Base-by-base conservation (phyloP, 2,329 filamentous ascomycete species). In the Apiospora aurea region DNA sequence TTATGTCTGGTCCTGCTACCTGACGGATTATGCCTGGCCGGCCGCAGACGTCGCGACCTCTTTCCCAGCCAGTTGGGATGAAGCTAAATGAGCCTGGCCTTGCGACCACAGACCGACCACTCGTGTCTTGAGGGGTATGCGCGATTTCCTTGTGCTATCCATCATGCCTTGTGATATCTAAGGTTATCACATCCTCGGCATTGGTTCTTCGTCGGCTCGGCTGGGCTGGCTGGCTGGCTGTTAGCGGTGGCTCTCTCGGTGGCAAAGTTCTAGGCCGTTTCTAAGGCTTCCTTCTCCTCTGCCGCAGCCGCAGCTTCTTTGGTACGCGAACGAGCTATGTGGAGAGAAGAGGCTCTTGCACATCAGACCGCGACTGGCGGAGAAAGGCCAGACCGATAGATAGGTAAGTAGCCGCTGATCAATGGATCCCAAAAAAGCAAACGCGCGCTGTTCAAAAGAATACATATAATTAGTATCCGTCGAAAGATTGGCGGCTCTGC, bases 1-100 rank as follows among this genome's bases (percentile, higher is more conserved):
- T n/a, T 10, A 10, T 34, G 34, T 8, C 34, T 38, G 34, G 34
- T 8, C 7, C 34, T 38, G 34, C 34, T 18, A 7, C 16, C 34
- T 64, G 57, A 41, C 34, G 57, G 57, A 64, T 5, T 38, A 38
- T 38, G 34, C 34, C 34, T 18, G 34, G 18, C 57, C 41, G 57
- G 57, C 57, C 57, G 57, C 57, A 64, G 34, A 41, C 57, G 57
- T 64, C 57, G 57, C 57, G 57, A 64, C 57, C 57, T 13, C 34
- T 41, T 41, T 64, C 29, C 57, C 57, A 64, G 57, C 34, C 57
- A 64, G 57, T 64, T 41, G 57, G 34, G 57, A 64, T 64, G 18
- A 29, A 29, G 57, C 29, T 64, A 16, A n/a, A 41, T 41, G 57
- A 41, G 57, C 57, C 57, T 64, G 29, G 57, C 57, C 34, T 18